Base-by-base conservation (phyloP, 805 yeast species). In the Schizosaccharomyces osmophilus region DNA sequence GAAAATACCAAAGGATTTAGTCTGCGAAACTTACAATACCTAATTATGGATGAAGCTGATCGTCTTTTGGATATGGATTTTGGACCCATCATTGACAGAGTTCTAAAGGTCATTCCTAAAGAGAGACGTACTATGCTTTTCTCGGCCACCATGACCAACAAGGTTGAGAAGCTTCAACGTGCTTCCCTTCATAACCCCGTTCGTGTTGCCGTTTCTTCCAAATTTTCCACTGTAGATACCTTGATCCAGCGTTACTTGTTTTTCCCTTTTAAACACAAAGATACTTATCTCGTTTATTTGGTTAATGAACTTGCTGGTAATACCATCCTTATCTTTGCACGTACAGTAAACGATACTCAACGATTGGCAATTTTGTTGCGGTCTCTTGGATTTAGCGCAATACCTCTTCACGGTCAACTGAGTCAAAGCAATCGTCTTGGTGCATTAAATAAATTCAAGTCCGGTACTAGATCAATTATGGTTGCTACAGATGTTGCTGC, bases 401-500 rank as follows among this genome's bases (percentile, higher is more conserved):
- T 88, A 26, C 97, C 98, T 4, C 77, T 90, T 63, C 97, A 90
- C 69, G 98, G 98, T 42, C 96, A 90, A 72, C 73, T 87, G 64
- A 77, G 88, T 3, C 95, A 87, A 70, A 79, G 88, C 31, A 90
- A 87, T 69, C 77, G 95, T 69, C 77, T 87, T 61, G 95, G 93
- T 73, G 98, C 98, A 62, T 78, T 93, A 68, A 89, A 87, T 68
- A 84, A 88, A 67, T 93, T 93, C 81, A 87, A 87, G 78, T 75
- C 82, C 65, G 98, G 97, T 72, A 78, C 80, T 68, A 87, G 97
- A 55, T 93, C 95, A 67, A 81, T 93, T 67, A 79, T 93, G 75
- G 98, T 93, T 66, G 98, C 99, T 57, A 93, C 99, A 66, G 98
- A 97, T 62, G 98, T 93, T 67, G 98, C 98, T 67, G 97, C 98